Base-by-base conservation (phyloP, 2,329 filamentous ascomycete genomes). In the Epichloe amarillans region DNA sequence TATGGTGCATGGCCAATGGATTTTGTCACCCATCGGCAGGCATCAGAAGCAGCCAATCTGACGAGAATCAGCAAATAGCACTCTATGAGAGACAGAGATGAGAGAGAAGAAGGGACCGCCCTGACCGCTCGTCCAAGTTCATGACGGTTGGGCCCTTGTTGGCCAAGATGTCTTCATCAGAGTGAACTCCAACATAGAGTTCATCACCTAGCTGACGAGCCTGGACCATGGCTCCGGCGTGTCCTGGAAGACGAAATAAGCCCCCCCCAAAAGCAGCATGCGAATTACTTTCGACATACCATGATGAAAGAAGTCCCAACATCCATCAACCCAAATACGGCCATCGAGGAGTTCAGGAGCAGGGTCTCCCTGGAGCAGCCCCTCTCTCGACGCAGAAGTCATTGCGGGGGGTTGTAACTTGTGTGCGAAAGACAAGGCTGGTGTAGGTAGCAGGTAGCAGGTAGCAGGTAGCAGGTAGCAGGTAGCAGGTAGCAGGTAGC, bases 61-160 rank as follows among this genome's bases (percentile, higher is more conserved):
- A 52, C 4, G 46, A 41, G 37, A n/a, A 21, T 45, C 14, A 43
- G 15, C n/a, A 33, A 23, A 15, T 37, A 30, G 14, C 3, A 37
- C n/a, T 26, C 2, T 21, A 15, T 30, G 3, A 30, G 30, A 30
- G 26, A 30, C 26, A 30, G 26, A 17, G 41, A 43, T 33, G 1
- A 11, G 33, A 21, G 38, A 6, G 37, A 51, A 53, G 56, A 14
- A 37, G 26, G n/a, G 17, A 26, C 33, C n/a, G 23, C 12, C 8
- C 44, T 63, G 62, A 79, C 84, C 91, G 84, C 77, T 98, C 93
- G 58, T 84, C 77, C 52, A 97, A 74, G 52, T 81, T 91, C 93
- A 98, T 98, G 59, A 98, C 93, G 0, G 91, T 96, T 1, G 93
- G 93, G 6, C 93, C 93, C 71, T 98, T 98, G 74, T 98, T 95